These are phyloP conservation scores for Glonium stellatum DNA, from an alignment of 495 filamentous ascomycete species.

Conservation along the genomic window DNA sequence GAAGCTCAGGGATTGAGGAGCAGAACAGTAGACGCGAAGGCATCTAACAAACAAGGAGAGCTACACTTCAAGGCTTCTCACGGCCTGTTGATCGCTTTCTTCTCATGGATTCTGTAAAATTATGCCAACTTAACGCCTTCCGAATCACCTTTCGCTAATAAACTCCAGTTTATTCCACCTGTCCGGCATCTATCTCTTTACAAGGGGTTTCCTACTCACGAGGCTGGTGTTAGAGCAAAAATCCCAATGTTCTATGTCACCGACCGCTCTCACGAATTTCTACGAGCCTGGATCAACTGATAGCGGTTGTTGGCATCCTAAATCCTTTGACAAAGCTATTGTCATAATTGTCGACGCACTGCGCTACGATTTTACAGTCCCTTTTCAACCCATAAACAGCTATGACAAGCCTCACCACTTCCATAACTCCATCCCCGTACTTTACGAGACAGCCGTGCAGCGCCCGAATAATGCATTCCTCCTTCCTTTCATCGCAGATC, in stretches of 20 bases:
- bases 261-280: constrained; percentile 45
- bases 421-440: constrained; percentile 78
- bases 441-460: constrained; percentile 70
- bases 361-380: constrained; percentile 93
- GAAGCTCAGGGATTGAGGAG: constrained; percentile 27
- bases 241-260: constrained; percentile 70
- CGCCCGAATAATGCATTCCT: constrained; percentile 77
- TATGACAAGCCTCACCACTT: constrained; percentile 57
- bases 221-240: constrained; percentile 81
- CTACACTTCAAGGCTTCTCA: constrained; percentile 50
- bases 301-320: constrained; percentile 90
- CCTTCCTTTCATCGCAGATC: constrained; percentile 93
- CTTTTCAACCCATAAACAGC: constrained; percentile 50
- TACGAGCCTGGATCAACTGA: constrained; percentile 45
- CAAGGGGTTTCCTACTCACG: constrained; percentile 93
- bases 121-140: neutral
- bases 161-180: constrained; percentile 59
- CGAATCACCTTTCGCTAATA: constrained; percentile 16
- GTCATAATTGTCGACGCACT: constrained; percentile 89
- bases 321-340: constrained; percentile 84
- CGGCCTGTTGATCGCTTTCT: constrained; percentile 44
- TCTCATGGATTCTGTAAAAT: constrained; percentile 43
- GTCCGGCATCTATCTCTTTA: constrained; percentile 84
- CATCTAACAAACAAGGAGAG: constrained; percentile 36
- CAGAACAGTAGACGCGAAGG: constrained; percentile 18